phyloP scores from a whole-genome alignment of 73 alveolate genomes.

The Paramecium octaurelia region DNA sequence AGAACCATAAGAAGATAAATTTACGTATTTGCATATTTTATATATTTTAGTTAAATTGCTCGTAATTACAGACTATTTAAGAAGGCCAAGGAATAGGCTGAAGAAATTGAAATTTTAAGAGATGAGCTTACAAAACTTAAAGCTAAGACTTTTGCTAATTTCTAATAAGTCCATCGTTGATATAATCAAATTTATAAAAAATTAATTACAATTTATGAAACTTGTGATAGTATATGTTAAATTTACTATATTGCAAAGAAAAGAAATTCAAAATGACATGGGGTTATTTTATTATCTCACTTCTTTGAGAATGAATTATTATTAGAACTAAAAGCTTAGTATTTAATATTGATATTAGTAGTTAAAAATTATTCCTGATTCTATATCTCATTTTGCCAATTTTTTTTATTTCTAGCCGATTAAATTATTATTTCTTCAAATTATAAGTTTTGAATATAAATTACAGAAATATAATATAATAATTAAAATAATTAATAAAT shows the following conservation, averaged over 20 bases:
- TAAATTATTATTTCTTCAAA: not conserved
- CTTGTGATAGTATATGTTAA: not conserved
- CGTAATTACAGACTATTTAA: slow-evolving; percentile 25
- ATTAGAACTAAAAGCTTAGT: no score
- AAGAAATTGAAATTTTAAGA: slow-evolving; percentile 56
- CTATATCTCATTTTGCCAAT: no score
- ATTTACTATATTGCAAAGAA: no score
- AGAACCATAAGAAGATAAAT: slow-evolving; percentile 51
- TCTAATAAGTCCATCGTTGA: slow-evolving; percentile 29
- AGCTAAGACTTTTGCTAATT: slow-evolving; percentile 63
- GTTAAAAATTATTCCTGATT: no score
- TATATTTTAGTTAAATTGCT: slow-evolving; percentile 24
- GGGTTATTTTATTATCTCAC: no score
- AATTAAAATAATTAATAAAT: not conserved
- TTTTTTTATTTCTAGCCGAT: not conserved
- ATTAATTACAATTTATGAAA: not conserved
- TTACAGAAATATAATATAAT: not conserved
- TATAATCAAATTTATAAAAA: not conserved
- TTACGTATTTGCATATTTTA: slow-evolving; percentile 2
- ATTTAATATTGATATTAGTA: no score
- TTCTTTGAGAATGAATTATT: no score
- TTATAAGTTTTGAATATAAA: not conserved
- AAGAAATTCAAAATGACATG: no score
- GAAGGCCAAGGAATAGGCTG: slow-evolving; percentile 43
- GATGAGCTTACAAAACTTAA: slow-evolving; percentile 51